Conservation (phyloP, 192 early-diverging fungal species). For the Irineochytrium annulatum region DNA sequence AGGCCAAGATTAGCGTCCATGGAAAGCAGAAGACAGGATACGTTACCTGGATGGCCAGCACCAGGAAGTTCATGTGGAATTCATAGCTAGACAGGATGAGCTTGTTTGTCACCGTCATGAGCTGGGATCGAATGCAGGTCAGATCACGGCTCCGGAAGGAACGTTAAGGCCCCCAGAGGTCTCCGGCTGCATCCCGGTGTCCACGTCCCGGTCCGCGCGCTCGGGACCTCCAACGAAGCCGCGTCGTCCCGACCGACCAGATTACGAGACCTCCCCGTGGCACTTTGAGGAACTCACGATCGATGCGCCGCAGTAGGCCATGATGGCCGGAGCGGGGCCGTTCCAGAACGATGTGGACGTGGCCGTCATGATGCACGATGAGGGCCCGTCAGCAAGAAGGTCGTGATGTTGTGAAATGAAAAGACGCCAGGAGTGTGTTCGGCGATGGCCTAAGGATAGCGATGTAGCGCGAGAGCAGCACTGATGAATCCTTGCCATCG, state of each 20-base stretch:
- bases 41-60: conserved; percentile 48
- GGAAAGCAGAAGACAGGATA: background rate
- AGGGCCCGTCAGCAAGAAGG: too few relatives aligned
- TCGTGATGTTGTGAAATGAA: too few relatives aligned
- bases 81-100: conserved; percentile 46
- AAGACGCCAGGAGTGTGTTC: too few relatives aligned
- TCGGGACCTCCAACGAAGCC: background rate
- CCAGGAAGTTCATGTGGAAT: conserved; percentile 50
- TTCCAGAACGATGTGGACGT: too few relatives aligned
- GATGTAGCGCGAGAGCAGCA: too few relatives aligned
- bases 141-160: background rate
- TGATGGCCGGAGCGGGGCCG: conserved; percentile 60
- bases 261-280: too few relatives aligned
- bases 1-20: too few relatives aligned
- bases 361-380: too few relatives aligned
- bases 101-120: conserved; percentile 61
- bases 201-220: background rate
- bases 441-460: too few relatives aligned
- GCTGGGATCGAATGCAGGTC: background rate
- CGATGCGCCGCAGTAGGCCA: conserved; percentile 82
- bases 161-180: background rate
- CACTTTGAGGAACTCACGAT: too few relatives aligned
- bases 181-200: background rate
- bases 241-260: too few relatives aligned
- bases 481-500: too few relatives aligned